Evolutionary conservation across 2,329 filamentous ascomycete species (phyloP), one percentile per base, ranked within the genome.

Genomic region (Colletotrichum musae): DNA sequence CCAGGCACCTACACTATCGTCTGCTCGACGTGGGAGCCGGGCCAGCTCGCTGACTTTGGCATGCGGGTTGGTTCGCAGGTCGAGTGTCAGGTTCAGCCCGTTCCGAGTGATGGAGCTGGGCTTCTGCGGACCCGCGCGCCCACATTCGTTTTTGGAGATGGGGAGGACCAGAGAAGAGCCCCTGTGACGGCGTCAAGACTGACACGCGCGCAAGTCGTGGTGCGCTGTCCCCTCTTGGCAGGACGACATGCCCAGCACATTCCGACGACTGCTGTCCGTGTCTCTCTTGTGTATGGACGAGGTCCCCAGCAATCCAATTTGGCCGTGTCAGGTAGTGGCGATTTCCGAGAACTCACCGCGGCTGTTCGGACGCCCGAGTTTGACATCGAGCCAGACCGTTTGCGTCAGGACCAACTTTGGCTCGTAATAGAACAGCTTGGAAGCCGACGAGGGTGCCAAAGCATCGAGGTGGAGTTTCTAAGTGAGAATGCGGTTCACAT

Each of bases 1-100:
- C 82, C 89, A 1, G 95, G 95, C 0, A 86, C 86, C 0, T 99
- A 98, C 79, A 98, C 94, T 0, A 86, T 97, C 64, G 92, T 98
- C 6, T 95, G 93, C 77, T 97, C 94, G 2, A 97, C 95, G 0
- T 98, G 97, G 78, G 94, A 97, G 71, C 87, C 92, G 0, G 92
- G 92, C 9, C 93, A 97, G 76, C 84, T 89, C 1, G 93, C 92
- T 4, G 85, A 86, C 57, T 98, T 97, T 76, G 89, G 86, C 0
- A 84, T 99, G 9, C 89, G 90, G 65, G 86, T 98, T n/a, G 90
- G 91, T 54, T 91, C 92, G 41, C 89, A 87, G 62, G 77, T 82
- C 2, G 83, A 86, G 0, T 86, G 91, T 45, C 75, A 79, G 1
- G 77, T 97, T 5, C 82, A 82, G 7, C 86, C 88, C 16, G 86